Evolutionary conservation across 2,329 filamentous ascomycete genomes (phyloP).

Genomic region (Beauveria asiatica): DNA sequence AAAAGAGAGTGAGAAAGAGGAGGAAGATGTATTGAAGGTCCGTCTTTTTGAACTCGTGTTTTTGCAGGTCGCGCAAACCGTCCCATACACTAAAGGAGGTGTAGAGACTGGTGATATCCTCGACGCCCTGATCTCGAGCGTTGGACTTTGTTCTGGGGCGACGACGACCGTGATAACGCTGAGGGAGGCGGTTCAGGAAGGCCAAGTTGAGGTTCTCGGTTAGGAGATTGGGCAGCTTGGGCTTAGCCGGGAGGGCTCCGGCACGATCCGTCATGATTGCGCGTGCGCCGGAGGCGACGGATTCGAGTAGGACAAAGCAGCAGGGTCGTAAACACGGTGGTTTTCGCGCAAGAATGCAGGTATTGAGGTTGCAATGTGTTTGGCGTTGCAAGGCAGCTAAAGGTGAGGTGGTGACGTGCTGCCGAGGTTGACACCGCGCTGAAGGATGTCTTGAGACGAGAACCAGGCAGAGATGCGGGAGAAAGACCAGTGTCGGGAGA

Average conservation of each 20-base stretch:
- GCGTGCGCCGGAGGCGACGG: constrained; percentile 7
- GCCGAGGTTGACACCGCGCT: background rate
- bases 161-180: constrained; percentile 31
- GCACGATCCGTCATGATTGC: constrained; percentile 31
- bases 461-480: background rate
- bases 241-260: constrained; percentile 30
- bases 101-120: constrained; percentile 67
- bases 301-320: background rate
- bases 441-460: background rate
- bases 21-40: constrained; percentile 80
- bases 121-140: constrained; percentile 22
- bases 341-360: background rate
- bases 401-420: background rate
- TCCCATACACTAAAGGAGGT: constrained; percentile 76
- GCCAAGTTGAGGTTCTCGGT: constrained; percentile 33
- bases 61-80: constrained; percentile 65
- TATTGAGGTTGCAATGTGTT: background rate
- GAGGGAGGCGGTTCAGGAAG: constrained; percentile 33
- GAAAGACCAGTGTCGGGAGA: background rate
- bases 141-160: constrained; percentile 33
- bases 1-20: constrained; percentile 69
- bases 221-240: constrained; percentile 31
- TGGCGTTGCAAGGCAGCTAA: background rate
- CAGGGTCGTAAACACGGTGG: background rate
- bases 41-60: constrained; percentile 71